Evolutionary conservation across 345 rosid species (phyloP).

Genomic region (Aquilaria yunnanensis): DNA sequence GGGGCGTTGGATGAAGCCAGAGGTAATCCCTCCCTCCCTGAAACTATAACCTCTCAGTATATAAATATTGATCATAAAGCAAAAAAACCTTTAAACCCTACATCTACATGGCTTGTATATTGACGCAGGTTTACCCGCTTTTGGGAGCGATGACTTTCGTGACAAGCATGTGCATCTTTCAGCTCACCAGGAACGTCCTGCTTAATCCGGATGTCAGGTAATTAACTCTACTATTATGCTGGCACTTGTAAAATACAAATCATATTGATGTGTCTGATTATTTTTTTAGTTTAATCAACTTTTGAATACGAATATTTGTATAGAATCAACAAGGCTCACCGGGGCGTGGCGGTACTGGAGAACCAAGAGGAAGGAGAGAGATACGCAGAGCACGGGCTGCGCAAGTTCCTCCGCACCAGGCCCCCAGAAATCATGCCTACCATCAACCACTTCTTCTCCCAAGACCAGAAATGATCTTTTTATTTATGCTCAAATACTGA

Average conservation of each 20-base stretch:
- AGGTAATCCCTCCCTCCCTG: constrained; percentile 23
- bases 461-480: constrained; percentile 19
- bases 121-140: constrained; percentile 61
- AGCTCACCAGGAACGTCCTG: constrained; percentile 54
- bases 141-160: constrained; percentile 76
- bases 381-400: constrained; percentile 58
- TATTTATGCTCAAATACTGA: too few species aligned
- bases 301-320: neutral
- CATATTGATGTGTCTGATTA: too few species aligned
- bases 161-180: constrained; percentile 50
- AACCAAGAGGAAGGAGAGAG: constrained; percentile 63
- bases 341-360: constrained; percentile 46
- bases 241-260: too few species aligned
- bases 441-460: constrained; percentile 66
- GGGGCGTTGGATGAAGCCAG: constrained; percentile 80
- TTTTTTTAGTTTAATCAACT: neutral
- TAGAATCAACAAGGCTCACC: constrained; percentile 50
- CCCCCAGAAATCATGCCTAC: constrained; percentile 75
- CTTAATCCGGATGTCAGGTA: constrained; percentile 74
- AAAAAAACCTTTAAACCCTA: too few species aligned
- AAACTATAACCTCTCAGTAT: neutral
- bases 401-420: constrained; percentile 62
- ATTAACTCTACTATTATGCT: too few species aligned
- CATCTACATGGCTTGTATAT: neutral
- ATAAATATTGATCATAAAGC: too few species aligned